A percentile compares a stretch with the other conserved stretches of the same genome.
Evolutionary conservation across 768 basidiomycete genomes (phyloP).

Genomic region (Boletus barrowsii): DNA sequence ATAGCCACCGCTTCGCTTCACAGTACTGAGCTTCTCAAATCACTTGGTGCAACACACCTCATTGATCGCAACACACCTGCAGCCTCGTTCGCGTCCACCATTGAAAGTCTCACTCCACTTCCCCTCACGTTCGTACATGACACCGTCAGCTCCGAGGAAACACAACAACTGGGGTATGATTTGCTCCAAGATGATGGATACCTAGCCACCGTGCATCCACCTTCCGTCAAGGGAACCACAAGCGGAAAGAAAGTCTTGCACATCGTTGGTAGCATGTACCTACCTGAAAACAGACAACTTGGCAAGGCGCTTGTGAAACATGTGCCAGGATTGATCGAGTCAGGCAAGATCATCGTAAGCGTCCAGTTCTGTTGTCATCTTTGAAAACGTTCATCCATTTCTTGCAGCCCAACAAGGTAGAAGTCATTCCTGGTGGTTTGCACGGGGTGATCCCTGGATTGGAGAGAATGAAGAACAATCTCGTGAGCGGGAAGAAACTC

Average conservation of each 20-base stretch:
- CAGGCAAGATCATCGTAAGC: neutral
- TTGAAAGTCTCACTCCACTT: neutral
- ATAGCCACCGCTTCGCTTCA: constrained; percentile 35
- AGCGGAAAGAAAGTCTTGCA: constrained; percentile 1
- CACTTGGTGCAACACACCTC: constrained; percentile 33
- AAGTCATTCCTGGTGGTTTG: constrained; percentile 34
- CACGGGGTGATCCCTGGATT: constrained; percentile 31
- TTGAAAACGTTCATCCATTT: neutral
- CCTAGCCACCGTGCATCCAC: constrained; percentile 4
- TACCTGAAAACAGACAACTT: neutral
- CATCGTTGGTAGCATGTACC: neutral
- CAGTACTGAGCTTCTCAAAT: constrained; percentile 26
- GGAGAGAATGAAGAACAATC: constrained; percentile 28
- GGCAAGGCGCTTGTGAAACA: neutral
- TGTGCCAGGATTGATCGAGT: neutral
- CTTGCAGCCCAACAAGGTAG: neutral
- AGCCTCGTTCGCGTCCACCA: neutral
- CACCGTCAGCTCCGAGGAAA: constrained; percentile 25
- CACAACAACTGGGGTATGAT: constrained; percentile 30
- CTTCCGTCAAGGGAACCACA: neutral
- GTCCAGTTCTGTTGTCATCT: neutral
- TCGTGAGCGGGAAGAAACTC: constrained; percentile 31
- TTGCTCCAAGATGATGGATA: constrained; percentile 26
- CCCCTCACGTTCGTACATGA: constrained; percentile 12
- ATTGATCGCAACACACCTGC: constrained; percentile 26